phyloP scores from a whole-genome alignment of 495 filamentous ascomycete species.

The Paragyromitra xinjiangensis region DNA sequence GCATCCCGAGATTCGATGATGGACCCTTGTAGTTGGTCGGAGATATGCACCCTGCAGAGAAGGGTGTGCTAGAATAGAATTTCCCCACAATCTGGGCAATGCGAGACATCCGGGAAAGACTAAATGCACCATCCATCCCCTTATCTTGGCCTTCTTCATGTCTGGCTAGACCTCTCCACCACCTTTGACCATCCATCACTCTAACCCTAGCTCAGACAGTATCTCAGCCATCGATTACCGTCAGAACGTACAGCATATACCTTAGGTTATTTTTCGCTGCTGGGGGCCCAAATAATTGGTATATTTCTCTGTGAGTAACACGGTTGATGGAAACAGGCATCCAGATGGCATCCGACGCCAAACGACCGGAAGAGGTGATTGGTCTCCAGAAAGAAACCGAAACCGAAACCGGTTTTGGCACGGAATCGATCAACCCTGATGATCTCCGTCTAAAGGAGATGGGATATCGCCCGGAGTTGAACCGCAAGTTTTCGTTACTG shows the following conservation, averaged over 20 bases:
- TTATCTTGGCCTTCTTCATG: slow-evolving; percentile 18
- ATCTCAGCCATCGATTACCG: background rate
- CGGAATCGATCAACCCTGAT: slow-evolving; percentile 21
- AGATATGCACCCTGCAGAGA: slow-evolving; percentile 13
- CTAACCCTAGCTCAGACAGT: background rate
- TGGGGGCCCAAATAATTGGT: background rate
- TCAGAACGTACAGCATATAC: background rate
- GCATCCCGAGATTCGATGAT: slow-evolving; percentile 5
- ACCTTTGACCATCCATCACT: background rate
- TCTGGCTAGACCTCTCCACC: background rate
- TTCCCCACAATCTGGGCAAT: background rate
- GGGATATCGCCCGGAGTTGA: slow-evolving; percentile 48
- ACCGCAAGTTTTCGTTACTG: slow-evolving; percentile 50
- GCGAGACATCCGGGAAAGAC: slow-evolving; percentile 15
- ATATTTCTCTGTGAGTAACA: background rate
- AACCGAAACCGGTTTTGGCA: slow-evolving; percentile 2
- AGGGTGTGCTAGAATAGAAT: background rate
- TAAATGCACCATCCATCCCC: slow-evolving; percentile 25
- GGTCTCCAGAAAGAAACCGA: background rate
- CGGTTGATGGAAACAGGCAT: background rate
- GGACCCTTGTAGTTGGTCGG: slow-evolving; percentile 17
- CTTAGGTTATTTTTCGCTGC: background rate
- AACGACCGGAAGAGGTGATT: background rate
- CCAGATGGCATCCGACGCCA: slow-evolving; percentile 26
- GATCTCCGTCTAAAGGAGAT: slow-evolving; percentile 45